Conservation (phyloP, 2,329 filamentous ascomycete species). For the Fusarium metavorans region DNA sequence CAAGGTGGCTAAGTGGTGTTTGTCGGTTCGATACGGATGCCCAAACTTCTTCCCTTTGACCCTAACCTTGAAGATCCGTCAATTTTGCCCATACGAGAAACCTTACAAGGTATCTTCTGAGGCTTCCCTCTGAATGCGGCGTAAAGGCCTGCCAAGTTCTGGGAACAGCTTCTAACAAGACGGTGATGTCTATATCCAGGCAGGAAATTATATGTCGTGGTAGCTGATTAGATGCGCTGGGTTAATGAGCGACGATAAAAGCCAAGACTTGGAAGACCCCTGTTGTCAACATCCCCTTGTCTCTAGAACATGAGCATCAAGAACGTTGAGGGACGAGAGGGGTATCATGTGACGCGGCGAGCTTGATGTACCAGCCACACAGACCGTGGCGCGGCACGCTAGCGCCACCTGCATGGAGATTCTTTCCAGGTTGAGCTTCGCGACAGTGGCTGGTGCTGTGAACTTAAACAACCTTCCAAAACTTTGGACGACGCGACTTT, state of each 20-base stretch:
- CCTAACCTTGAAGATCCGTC: background rate
- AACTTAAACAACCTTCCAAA: conserved; percentile 24
- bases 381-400: background rate
- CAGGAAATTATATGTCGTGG: too few relatives aligned
- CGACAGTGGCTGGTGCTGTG: conserved; percentile 26
- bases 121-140: background rate
- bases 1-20: background rate
- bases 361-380: conserved; percentile 3
- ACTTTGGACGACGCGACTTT: conserved; percentile 10
- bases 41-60: background rate
- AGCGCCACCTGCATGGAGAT: background rate
- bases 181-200: background rate
- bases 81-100: background rate
- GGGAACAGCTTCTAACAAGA: background rate
- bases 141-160: background rate
- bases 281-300: background rate
- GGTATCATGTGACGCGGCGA: conserved; percentile 10
- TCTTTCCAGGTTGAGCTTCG: conserved; percentile 16
- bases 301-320: background rate
- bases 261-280: background rate
- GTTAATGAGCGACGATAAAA: too few relatives aligned
- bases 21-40: background rate
- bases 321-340: background rate
- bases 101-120: background rate
- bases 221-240: background rate